Evolutionary conservation across 306 rosid genomes (phyloP).

Genomic region (Alnus glutinosa): DNA sequence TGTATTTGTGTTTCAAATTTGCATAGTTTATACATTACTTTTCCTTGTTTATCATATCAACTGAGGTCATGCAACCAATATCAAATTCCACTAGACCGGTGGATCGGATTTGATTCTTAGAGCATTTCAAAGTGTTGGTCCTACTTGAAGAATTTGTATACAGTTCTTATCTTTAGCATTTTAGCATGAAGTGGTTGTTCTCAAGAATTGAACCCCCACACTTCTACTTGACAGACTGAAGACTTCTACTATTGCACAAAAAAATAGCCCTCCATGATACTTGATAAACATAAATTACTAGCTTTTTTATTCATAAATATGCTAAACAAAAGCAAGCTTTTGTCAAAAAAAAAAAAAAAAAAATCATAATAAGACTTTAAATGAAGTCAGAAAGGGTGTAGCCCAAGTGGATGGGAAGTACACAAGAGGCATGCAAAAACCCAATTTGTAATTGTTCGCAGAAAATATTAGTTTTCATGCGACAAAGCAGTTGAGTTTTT

Average conservation of each 20-base stretch:
- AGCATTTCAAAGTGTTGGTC: neutral
- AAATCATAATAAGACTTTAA: too few relatives aligned
- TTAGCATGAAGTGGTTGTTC: neutral
- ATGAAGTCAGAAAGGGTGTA: neutral
- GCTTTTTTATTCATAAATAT: too few relatives aligned
- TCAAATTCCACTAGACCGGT: neutral
- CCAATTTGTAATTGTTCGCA: neutral
- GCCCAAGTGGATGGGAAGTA: neutral
- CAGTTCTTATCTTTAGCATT: neutral
- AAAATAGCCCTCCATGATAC: neutral
- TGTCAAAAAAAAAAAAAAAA: too few relatives aligned
- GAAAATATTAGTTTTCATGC: neutral
- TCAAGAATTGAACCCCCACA: neutral
- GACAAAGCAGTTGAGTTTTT: neutral
- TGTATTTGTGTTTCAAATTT: neutral
- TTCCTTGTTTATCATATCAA: neutral
- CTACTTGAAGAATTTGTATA: too few relatives aligned
- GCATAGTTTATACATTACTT: neutral
- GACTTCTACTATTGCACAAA: neutral
- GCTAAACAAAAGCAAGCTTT: neutral
- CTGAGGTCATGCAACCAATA: neutral
- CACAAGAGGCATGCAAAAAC: neutral
- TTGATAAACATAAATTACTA: neutral
- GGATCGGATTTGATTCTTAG: neutral
- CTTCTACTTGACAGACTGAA: too few relatives aligned